phyloP scores from a whole-genome alignment of 768 basidiomycete genomes.

The Psilocybe azurescens region DNA sequence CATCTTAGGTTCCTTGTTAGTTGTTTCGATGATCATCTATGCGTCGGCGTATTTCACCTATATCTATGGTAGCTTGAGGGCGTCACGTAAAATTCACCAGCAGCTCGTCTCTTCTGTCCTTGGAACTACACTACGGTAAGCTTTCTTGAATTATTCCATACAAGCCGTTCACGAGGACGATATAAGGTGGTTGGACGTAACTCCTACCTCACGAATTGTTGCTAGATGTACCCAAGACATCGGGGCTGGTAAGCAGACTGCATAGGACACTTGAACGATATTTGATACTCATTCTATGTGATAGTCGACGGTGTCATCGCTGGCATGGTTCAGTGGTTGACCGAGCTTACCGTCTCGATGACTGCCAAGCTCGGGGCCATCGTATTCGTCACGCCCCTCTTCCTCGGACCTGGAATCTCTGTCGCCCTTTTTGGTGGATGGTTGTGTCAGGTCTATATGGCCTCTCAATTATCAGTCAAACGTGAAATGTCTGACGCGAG shows the following conservation, averaged over 20 bases:
- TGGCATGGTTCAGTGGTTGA: conserved; percentile 30
- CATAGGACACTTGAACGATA: no score
- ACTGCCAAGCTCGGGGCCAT: conserved; percentile 47
- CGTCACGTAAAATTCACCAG: conserved; percentile 57
- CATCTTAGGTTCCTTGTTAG: background rate
- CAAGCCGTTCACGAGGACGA: background rate
- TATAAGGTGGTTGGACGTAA: conserved; percentile 50
- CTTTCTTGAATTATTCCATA: background rate
- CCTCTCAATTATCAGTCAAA: conserved; percentile 50
- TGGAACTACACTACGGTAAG: conserved; percentile 63
- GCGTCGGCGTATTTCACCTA: conserved; percentile 40
- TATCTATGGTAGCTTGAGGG: conserved; percentile 52
- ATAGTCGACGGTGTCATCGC: conserved; percentile 53
- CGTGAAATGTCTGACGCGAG: conserved; percentile 49
- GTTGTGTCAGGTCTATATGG: conserved; percentile 44
- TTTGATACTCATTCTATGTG: background rate
- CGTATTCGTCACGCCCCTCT: conserved; percentile 45
- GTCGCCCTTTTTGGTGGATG: conserved; percentile 21
- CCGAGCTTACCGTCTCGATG: conserved; percentile 39
- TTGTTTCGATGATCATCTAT: conserved; percentile 33
- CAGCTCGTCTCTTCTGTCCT: conserved; percentile 56
- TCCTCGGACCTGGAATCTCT: conserved; percentile 35
- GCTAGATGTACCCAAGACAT: conserved; percentile 71
- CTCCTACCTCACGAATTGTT: conserved; percentile 56
- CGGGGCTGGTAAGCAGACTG: conserved; percentile 34